phyloP scores from a whole-genome alignment of 306 rosid genomes.

The Crataegus laevigata region DNA sequence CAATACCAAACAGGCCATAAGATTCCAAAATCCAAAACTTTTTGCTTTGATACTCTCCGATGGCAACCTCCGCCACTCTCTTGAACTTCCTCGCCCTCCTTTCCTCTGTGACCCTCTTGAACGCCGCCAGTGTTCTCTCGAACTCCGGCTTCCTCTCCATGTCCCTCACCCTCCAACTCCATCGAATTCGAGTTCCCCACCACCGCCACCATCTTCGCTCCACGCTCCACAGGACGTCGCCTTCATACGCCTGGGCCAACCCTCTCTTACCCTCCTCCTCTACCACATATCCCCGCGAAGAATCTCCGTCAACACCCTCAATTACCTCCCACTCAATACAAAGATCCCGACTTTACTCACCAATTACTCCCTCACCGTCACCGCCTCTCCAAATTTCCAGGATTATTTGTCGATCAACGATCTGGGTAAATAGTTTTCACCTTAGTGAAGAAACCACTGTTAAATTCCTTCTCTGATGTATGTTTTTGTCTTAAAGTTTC shows the following conservation, averaged over 20 bases:
- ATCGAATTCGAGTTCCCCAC: constrained; percentile 16
- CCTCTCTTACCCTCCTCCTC: constrained; percentile 23
- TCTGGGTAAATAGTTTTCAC: constrained; percentile 3
- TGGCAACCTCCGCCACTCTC: not conserved
- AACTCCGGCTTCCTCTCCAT: constrained; percentile 34
- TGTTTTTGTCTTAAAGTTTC: not conserved
- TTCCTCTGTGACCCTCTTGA: not conserved
- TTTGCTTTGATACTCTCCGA: not conserved
- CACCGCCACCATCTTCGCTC: constrained; percentile 38
- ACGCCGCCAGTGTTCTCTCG: constrained; percentile 16
- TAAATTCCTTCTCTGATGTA: not conserved
- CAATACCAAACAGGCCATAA: too few species aligned
- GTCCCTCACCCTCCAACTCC: constrained; percentile 28
- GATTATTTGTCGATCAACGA: constrained; percentile 32
- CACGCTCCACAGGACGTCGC: constrained; percentile 31
- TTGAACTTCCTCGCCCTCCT: not conserved
- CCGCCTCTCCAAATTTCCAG: constrained; percentile 23
- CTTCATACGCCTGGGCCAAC: constrained; percentile 26
- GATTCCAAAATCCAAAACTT: not conserved
- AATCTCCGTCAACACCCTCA: constrained; percentile 35
- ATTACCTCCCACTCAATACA: constrained; percentile 41
- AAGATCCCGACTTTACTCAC: constrained; percentile 52
- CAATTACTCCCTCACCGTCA: constrained; percentile 39
- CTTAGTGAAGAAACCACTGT: not conserved
- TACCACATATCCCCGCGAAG: constrained; percentile 30